Base-by-base conservation (phyloP, 2,329 filamentous ascomycete species). In the Aureobasidium melanogenum region DNA sequence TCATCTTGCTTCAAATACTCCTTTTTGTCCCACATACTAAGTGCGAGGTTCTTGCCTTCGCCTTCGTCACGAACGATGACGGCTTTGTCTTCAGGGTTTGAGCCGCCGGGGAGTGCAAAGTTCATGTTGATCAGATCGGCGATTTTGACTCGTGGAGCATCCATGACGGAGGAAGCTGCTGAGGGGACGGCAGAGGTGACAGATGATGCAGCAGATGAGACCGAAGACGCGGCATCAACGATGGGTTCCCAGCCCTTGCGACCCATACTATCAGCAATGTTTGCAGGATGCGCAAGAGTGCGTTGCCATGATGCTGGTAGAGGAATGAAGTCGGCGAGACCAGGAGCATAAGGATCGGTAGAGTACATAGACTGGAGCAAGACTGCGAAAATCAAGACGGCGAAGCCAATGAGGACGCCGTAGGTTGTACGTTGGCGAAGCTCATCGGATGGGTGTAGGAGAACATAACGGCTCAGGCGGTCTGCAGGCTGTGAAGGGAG, bases 381-480 rank as follows among this genome's bases (percentile, higher is more conserved):
- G 57, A 89, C 73, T 50, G 84, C 79, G 60, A 87, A 84, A 39
- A 86, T 80, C 19, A 88, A 68, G 5, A 88, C 74, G 41, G 87
- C 79, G 50, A 91, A 76, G 55, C 88, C 70, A 19, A 86, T 76
- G 43, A 88, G 71, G 63, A 86, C 68, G 46, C 82, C 76, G 56
- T 84, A 78, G 59, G 81, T 77, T 41, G 82, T 72, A 39, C 84
- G 74, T 58, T 87, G 72, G 61, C 77, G 77, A 50, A 72, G 70
- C 30, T 81, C 79, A 3, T 82, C 82, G 24, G 82, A 77, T 1
- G 74, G 74, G 64, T 83, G 78, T 19, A 82, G 84, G 34, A 92
- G 83, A 4, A 91, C 82, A 70, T 92, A 91, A 64, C 89, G 88
- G 10, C 82, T 73, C 19, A 72, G 63, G 24, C 68, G 78, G 14